Evolutionary conservation across 352 stramenopile genomes (phyloP).

Genomic region (Phytophthora vignae): DNA sequence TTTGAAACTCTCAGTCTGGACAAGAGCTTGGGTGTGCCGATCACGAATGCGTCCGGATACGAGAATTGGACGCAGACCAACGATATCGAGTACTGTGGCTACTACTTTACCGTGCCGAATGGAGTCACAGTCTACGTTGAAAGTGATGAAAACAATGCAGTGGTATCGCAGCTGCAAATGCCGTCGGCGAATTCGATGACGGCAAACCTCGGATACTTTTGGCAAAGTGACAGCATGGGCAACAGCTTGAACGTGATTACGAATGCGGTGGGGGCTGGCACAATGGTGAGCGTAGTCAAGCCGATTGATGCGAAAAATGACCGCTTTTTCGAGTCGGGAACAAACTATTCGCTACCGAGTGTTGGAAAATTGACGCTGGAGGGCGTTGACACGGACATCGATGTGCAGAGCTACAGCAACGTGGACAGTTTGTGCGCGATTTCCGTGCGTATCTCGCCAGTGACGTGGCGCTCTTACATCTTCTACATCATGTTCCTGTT

Average conservation of each 20-base stretch:
- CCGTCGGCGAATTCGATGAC: constrained; percentile 56
- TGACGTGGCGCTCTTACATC: constrained; percentile 65
- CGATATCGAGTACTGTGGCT: constrained; percentile 70
- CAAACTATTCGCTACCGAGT: constrained; percentile 34
- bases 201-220: constrained; percentile 71
- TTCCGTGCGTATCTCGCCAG: constrained; percentile 58
- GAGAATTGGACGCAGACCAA: constrained; percentile 55
- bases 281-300: constrained; percentile 74
- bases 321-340: constrained; percentile 50
- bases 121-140: constrained; percentile 59
- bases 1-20: constrained; percentile 58
- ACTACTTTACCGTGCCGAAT: constrained; percentile 70
- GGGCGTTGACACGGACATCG: constrained; percentile 53
- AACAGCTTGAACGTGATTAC: constrained; percentile 72
- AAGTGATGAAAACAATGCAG: constrained; percentile 36
- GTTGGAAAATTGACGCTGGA: constrained; percentile 62
- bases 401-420: constrained; percentile 54
- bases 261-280: constrained; percentile 59
- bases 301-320: constrained; percentile 65
- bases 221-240: constrained; percentile 65
- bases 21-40: constrained; percentile 33
- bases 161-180: constrained; percentile 63
- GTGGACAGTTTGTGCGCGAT: constrained; percentile 71
- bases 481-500: constrained; percentile 81
- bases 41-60: constrained; percentile 43